Percentiles rank a stretch among this genome's conserved stretches.
These are phyloP conservation scores for Xylariaceae sp. DNA, from an alignment of 2,329 filamentous ascomycete species.

Conservation along the genomic window DNA sequence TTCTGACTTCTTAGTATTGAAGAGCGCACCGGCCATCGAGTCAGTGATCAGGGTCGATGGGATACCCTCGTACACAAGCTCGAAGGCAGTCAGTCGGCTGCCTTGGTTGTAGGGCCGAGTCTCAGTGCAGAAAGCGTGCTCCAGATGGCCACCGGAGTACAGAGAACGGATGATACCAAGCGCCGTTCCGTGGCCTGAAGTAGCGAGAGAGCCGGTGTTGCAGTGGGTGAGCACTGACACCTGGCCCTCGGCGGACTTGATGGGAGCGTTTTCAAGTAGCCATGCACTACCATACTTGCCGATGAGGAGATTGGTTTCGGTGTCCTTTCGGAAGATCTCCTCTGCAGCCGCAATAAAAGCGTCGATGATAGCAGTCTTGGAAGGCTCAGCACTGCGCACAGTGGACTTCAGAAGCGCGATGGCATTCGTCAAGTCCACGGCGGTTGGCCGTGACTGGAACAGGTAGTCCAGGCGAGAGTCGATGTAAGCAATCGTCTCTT, in stretches of 20 bases:
- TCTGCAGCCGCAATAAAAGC: conserved; percentile 78
- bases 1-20: conserved; percentile 55
- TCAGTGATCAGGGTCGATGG: conserved; percentile 90
- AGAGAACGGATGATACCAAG: conserved; percentile 89
- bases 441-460: conserved; percentile 83
- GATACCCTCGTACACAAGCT: conserved; percentile 90
- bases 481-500: conserved; percentile 66
- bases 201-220: conserved; percentile 95
- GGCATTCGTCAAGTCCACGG: conserved; percentile 90
- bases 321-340: conserved; percentile 79
- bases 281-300: conserved; percentile 78
- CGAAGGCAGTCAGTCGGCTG: conserved; percentile 88
- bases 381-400: conserved; percentile 45
- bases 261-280: conserved; percentile 58
- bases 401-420: conserved; percentile 69
- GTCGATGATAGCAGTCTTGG: conserved; percentile 52
- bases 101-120: conserved; percentile 98
- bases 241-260: conserved; percentile 43
- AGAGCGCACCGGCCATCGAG: conserved; percentile 89
- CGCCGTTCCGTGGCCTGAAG: conserved; percentile 94
- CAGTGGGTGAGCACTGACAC: conserved; percentile 93
- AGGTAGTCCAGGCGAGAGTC: conserved; percentile 76
- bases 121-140: conserved; percentile 92
- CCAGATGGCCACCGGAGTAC: conserved; percentile 57
- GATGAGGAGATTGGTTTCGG: conserved; percentile 81